Conservation (phyloP, 1,284 basidiomycete genomes). For the Ustilago cynodontis region DNA sequence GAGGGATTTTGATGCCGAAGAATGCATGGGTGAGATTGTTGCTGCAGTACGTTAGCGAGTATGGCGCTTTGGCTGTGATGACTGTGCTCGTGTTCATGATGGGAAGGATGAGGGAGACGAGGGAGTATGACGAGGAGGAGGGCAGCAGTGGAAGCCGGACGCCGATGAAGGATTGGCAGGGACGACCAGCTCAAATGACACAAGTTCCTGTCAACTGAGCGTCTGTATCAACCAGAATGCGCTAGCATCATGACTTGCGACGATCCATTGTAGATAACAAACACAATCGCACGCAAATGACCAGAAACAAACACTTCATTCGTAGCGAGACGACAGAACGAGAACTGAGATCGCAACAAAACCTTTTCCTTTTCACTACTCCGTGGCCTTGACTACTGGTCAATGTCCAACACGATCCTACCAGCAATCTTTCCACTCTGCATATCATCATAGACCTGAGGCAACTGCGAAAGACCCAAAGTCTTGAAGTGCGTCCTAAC, state of each 20-base stretch:
- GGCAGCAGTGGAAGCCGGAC: not conserved
- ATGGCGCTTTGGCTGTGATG: constrained; percentile 7
- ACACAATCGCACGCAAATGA: not conserved
- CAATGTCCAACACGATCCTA: constrained; percentile 76
- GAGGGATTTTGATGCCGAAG: constrained; percentile 9
- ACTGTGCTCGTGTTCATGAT: constrained; percentile 17
- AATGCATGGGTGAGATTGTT: constrained; percentile 30
- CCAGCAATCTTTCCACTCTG: constrained; percentile 76
- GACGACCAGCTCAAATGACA: not conserved
- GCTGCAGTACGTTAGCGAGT: constrained; percentile 26
- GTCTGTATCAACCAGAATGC: not conserved
- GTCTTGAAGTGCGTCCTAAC: constrained; percentile 76
- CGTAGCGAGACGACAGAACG: not conserved
- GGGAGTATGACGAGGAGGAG: constrained; percentile 6
- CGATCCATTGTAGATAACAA: not conserved
- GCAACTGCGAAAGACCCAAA: constrained; percentile 75
- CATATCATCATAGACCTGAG: constrained; percentile 75
- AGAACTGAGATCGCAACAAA: not conserved
- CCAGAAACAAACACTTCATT: not conserved
- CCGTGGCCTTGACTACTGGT: constrained; percentile 27
- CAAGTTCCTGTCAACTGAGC: not conserved
- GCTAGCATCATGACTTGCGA: too few species aligned
- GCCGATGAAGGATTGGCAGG: not conserved
- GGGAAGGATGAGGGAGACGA: not conserved
- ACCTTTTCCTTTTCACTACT: not conserved